These are phyloP conservation scores for Paracoccidioides lutzii DNA, from an alignment of 2,329 filamentous ascomycete species.

Conservation along the genomic window DNA sequence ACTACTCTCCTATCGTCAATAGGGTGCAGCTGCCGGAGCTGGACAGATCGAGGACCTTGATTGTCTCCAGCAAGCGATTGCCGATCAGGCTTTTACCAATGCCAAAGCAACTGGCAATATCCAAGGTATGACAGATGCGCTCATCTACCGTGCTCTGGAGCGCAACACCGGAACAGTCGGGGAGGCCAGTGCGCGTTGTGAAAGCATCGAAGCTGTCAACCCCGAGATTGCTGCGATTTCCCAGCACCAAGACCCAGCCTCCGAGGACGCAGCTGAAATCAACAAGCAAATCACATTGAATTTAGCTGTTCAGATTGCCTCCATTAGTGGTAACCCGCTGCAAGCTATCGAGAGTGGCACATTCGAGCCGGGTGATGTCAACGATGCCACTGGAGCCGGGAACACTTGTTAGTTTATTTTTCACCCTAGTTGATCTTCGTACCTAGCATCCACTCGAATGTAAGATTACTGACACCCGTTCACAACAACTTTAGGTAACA, in stretches of 20 bases:
- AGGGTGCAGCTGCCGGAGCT: conserved; percentile 37
- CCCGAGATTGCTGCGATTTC: conserved; percentile 51
- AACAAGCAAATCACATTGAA: conserved; percentile 51
- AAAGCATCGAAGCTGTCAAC: conserved; percentile 43
- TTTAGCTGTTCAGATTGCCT: conserved; percentile 47
- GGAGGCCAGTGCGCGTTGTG: conserved; percentile 45
- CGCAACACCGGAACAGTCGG: conserved; percentile 49
- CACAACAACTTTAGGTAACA: conserved; percentile 21
- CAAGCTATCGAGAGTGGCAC: conserved; percentile 50
- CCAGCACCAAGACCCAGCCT: conserved; percentile 57
- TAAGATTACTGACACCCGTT: not conserved
- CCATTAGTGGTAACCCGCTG: conserved; percentile 49
- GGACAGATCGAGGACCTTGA: conserved; percentile 40
- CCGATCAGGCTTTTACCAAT: conserved; percentile 49
- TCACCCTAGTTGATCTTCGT: not conserved
- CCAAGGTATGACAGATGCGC: conserved; percentile 41
- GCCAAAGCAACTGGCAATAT: conserved; percentile 42
- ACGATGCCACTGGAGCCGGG: conserved; percentile 38
- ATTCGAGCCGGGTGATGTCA: conserved; percentile 47
- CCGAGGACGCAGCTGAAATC: conserved; percentile 39
- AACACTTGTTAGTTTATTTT: conserved; percentile 33
- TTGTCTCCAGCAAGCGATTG: conserved; percentile 46
- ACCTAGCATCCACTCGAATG: not conserved
- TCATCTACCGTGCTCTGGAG: conserved; percentile 45
- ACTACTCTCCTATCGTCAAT: not conserved